Evolutionary conservation across 2,329 filamentous ascomycete species (phyloP), one percentile per base, ranked within the genome.

Genomic region (Aureobasidium sp.): DNA sequence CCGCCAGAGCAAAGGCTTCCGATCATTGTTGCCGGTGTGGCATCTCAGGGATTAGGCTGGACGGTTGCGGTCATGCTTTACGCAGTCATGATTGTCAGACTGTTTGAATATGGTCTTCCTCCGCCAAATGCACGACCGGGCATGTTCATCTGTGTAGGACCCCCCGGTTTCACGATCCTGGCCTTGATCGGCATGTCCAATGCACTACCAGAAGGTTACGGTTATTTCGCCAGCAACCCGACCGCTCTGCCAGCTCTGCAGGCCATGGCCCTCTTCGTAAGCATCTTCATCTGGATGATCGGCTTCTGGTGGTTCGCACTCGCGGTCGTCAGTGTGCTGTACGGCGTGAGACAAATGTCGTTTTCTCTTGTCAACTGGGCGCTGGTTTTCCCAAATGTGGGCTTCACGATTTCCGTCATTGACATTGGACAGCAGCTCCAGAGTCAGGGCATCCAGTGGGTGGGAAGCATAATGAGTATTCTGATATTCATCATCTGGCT

Each of bases 301-400:
- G 70, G 70, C 2, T 71, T 76, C 42, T 78, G 75, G 72, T 55
- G 42, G 44, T 64, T 65, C 41, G 57, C 55, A 24, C 57, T 65
- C 21, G 58, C 60, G 4, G 17, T 56, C 11, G 25, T 64, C n/a
- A 52, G 48, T 16, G 52, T 60, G 2, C 27, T 64, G 2, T 40
- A 41, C 3, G 60, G 58, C 1, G 37, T 56, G 3, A 57, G 48
- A 12, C 45, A 57, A 12, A 64, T 64, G 63, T 53, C 45, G 0
- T 64, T 79, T 74, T 65, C 70, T 69, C 29, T 68, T 72, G 40
- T 70, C 60, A 50, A 32, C 14, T 83, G 78, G 74, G 79, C 79
- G 2, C 80, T 83, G 63, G 77, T 85, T 24, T 85, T 85, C 61
- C 82, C 82, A 4, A 85, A 85, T 56, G 79, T 79, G 1, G 82